A percentile compares a stretch with the other conserved stretches of the same genome.
phyloP scores from a whole-genome alignment of 1,284 basidiomycete genomes.

The Kalmanozyma brasiliensis region DNA sequence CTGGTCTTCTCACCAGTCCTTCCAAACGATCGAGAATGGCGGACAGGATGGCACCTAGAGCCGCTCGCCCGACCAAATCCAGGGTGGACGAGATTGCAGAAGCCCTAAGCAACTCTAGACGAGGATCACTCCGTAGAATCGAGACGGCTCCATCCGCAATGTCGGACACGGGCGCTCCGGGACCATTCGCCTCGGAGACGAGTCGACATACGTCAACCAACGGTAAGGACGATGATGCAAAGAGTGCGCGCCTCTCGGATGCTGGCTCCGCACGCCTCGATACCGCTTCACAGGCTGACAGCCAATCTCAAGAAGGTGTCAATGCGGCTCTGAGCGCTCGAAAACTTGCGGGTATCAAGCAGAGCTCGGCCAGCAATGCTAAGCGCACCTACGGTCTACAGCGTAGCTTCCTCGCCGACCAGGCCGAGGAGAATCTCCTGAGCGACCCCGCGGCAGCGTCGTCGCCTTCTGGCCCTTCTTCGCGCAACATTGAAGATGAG shows the following conservation, averaged over 20 bases:
- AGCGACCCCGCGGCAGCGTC: constrained; percentile 7
- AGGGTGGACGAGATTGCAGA: constrained; percentile 18
- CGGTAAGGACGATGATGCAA: not conserved
- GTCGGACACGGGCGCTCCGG: constrained; percentile 1
- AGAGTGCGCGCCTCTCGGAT: constrained; percentile 12
- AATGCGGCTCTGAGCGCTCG: constrained; percentile 13
- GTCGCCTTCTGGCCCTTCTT: not conserved
- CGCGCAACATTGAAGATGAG: constrained; percentile 43
- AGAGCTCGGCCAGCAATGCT: constrained; percentile 32
- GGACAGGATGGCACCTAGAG: constrained; percentile 41
- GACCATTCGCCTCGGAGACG: not conserved
- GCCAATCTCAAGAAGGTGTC: constrained; percentile 25
- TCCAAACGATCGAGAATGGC: constrained; percentile 38
- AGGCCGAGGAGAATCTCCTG: constrained; percentile 36
- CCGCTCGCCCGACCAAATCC: constrained; percentile 16
- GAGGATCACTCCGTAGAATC: constrained; percentile 28
- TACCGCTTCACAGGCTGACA: constrained; percentile 13
- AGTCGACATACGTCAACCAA: constrained; percentile 1
- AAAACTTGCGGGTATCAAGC: constrained; percentile 46
- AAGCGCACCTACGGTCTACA: constrained; percentile 48
- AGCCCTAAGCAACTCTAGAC: constrained; percentile 11
- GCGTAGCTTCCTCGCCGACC: constrained; percentile 47
- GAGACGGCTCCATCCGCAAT: constrained; percentile 36
- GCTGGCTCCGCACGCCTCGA: constrained; percentile 14
- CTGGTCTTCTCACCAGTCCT: constrained; percentile 26